Evolutionary conservation across 306 rosid species (phyloP).

Genomic region (Dryas drummondii): DNA sequence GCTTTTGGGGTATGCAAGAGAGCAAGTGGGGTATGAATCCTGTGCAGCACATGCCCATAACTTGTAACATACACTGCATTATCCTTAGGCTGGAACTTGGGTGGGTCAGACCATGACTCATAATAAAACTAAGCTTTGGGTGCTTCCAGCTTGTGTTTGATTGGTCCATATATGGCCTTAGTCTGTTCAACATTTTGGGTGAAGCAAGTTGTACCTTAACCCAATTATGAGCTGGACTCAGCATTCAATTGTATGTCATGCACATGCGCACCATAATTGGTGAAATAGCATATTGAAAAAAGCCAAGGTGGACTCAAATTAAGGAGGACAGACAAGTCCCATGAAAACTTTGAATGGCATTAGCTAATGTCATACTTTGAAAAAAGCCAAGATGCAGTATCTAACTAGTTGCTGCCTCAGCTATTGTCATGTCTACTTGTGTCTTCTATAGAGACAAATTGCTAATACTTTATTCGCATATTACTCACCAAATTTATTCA

Average conservation of each 20-base stretch:
- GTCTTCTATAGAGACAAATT: not conserved
- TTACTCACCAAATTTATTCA: too few species aligned
- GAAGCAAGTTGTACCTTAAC: not conserved
- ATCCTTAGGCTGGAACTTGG: not conserved
- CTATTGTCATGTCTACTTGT: too few species aligned
- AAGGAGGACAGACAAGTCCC: not conserved
- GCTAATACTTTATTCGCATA: not conserved
- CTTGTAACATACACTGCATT: not conserved
- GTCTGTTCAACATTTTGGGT: not conserved
- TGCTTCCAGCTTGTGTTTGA: not conserved
- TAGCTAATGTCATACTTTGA: not conserved
- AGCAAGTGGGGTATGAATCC: constrained; percentile 1
- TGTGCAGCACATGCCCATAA: constrained; percentile 3
- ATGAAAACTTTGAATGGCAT: not conserved
- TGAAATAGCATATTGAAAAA: not conserved
- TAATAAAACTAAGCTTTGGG: not conserved
- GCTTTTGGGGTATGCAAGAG: not conserved
- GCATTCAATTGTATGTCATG: not conserved
- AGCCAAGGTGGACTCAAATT: not conserved
- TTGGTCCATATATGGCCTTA: not conserved
- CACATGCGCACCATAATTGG: not conserved
- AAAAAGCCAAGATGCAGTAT: not conserved
- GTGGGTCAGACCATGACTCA: not conserved
- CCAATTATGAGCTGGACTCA: constrained; percentile 6
- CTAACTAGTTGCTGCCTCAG: not conserved